Evolutionary conservation across 1,284 basidiomycete genomes (phyloP), one percentile per base, ranked within the genome.

Genomic region (Microbotryum intermedium): DNA sequence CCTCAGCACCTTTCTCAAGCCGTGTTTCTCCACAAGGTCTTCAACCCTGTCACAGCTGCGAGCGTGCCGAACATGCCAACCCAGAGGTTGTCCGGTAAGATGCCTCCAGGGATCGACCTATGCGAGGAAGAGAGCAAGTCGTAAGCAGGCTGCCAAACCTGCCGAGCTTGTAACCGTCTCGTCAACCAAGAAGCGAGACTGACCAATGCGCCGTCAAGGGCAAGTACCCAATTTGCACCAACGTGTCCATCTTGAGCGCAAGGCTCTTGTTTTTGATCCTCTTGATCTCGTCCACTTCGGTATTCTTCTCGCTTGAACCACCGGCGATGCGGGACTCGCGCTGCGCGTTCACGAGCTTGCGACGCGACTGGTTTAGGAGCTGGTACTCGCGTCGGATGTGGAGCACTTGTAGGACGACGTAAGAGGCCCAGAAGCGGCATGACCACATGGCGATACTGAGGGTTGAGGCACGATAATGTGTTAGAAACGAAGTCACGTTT

Each of bases 161-260:
- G 3, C 26, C 6, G 8, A 18, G 7, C 7, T 4, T 44, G 3
- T 8, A 50, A 23, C 30, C 42, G 25, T 10, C 16, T 10, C 7
- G 13, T 28, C 26, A 1, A 42, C 6, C 18, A 30, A 13, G 18
- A 26, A 13, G 7, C 1, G 42, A 34, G 43, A 76, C 81, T 62
- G 66, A 88, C 89, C 88, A 91, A 72, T 92, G 90, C 53, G 90
- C 74, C 5, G 89, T 87, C 58, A 89, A 74, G 4, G 89, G 90
- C 45, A 90, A 75, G 72, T 90, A 87, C 34, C 83, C 84, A 6
- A 85, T 63, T 70, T 90, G 91, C 50, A 83, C 82, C 52, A 87
- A 76, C 26, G 87, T 72, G 67, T 90, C 87, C 61, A 82, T 84
- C 79, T 83, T 82, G 60, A 86, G 83, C 18, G 84, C 81, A 63